Conservation (phyloP, 202 grass and related monocot species). For the Carex sylvatica region DNA sequence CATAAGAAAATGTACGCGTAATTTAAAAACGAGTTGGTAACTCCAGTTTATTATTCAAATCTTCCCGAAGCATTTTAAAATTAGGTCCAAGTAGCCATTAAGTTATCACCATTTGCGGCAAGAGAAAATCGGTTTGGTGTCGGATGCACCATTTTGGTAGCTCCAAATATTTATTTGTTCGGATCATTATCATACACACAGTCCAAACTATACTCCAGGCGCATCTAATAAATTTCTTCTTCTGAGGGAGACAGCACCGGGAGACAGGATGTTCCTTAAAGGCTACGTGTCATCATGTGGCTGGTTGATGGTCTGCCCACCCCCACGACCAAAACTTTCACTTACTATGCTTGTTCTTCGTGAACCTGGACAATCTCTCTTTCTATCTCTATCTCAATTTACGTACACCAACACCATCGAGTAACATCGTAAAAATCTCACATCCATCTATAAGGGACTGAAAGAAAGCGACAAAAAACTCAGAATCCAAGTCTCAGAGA, state of each 20-base stretch:
- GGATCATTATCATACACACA: not conserved
- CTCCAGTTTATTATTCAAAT: not conserved
- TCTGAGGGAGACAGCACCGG: conserved; percentile 6
- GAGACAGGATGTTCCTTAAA: conserved; percentile 26
- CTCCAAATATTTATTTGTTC: not conserved
- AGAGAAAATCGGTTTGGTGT: not conserved
- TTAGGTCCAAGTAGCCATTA: not conserved
- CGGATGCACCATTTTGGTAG: not conserved
- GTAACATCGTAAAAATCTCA: not conserved
- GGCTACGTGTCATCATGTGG: conserved; percentile 23
- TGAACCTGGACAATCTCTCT: not conserved
- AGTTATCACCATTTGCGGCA: not conserved
- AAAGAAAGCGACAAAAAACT: conserved; percentile 26
- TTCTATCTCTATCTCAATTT: not conserved
- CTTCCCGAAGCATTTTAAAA: not conserved
- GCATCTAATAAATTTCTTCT: not conserved
- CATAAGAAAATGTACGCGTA: not conserved
- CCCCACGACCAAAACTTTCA: not conserved
- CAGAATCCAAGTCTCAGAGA: not conserved
- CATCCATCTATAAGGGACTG: conserved; percentile 15
- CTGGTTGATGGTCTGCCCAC: not conserved
- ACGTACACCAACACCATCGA: conserved; percentile 2
- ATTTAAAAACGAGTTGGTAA: not conserved
- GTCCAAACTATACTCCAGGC: not conserved
- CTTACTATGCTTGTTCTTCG: conserved; percentile 1